Conservation (phyloP, 257 asterid genomes). For the Fraxinus anomala region DNA sequence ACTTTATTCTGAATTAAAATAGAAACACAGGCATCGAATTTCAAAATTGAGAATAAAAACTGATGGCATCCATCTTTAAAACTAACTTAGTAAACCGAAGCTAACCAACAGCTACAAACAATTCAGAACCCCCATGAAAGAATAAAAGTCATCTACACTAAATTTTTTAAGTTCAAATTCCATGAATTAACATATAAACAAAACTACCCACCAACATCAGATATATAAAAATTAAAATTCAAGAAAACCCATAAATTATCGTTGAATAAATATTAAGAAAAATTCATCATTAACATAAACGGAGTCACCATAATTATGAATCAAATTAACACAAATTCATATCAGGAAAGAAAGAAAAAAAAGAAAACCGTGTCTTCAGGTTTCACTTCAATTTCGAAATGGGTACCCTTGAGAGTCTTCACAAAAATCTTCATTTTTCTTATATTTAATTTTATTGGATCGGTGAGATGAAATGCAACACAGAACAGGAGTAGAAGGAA, state of each 20-base stretch:
- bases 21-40: neutral
- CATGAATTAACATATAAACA: neutral
- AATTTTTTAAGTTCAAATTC: neutral
- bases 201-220: neutral
- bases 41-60: neutral
- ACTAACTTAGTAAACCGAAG: neutral
- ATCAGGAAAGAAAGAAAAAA: neutral
- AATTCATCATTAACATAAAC: neutral
- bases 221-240: neutral
- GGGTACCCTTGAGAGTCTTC: constrained; percentile 26
- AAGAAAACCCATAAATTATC: neutral
- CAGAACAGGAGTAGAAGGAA: constrained; percentile 4
- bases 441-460: neutral
- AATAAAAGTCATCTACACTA: neutral
- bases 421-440: constrained; percentile 23
- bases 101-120: neutral
- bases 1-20: neutral
- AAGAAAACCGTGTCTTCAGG: constrained; percentile 20
- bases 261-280: neutral
- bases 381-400: constrained; percentile 26
- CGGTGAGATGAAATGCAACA: neutral
- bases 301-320: neutral
- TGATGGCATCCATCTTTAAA: neutral
- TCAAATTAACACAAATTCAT: neutral
- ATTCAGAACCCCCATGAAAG: neutral